phyloP scores from a whole-genome alignment of 345 rosid genomes.

The Viola odorata region DNA sequence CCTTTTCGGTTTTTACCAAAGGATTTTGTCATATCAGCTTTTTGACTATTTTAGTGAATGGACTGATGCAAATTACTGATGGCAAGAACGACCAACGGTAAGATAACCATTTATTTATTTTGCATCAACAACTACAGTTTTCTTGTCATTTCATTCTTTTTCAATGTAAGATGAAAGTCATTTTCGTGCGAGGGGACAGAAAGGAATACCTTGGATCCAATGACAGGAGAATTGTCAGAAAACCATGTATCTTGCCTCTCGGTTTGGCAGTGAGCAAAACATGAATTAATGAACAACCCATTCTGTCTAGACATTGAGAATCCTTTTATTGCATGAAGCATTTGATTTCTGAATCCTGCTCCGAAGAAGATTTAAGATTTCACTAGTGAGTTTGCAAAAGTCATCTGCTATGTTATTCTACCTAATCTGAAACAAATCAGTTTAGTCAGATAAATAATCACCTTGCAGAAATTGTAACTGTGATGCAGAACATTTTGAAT shows the following conservation, averaged over 20 bases:
- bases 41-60: too few relatives aligned
- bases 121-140: neutral
- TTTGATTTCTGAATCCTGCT: conserved; percentile 77
- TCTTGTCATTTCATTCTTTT: neutral
- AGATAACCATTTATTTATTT: too few relatives aligned
- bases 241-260: conserved; percentile 99
- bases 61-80: too few relatives aligned
- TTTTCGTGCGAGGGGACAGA: neutral
- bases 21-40: too few relatives aligned
- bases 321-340: conserved; percentile 57
- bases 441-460: conserved; percentile 18
- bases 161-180: neutral
- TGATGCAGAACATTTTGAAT: conserved; percentile 58
- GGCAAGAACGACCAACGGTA: too few relatives aligned
- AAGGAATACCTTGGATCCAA: conserved; percentile 57
- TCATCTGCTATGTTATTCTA: neutral
- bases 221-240: conserved; percentile 69
- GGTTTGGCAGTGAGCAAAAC: conserved; percentile 93
- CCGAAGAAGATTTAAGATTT: neutral
- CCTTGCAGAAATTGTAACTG: conserved; percentile 79
- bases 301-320: conserved; percentile 65
- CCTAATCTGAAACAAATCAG: neutral
- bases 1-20: too few relatives aligned
- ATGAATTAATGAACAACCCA: conserved; percentile 85
- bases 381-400: neutral